These are phyloP conservation scores for Populus pruinosa DNA, from an alignment of 345 rosid genomes.

Conservation along the genomic window DNA sequence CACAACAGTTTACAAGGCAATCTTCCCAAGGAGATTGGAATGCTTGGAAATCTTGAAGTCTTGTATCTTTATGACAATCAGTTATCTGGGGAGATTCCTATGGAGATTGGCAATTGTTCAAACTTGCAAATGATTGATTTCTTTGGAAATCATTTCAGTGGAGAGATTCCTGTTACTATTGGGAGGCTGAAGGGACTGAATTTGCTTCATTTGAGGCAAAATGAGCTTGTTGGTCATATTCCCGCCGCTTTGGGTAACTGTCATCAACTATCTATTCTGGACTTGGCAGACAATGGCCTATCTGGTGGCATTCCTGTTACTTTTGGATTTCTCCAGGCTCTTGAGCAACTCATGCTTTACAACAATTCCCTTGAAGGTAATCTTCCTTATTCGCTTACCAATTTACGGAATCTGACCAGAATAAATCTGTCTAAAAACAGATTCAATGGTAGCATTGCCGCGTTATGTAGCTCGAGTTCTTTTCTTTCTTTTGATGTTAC, in stretches of 20 bases:
- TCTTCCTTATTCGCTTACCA: slow-evolving; percentile 58
- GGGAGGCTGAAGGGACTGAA: slow-evolving; percentile 56
- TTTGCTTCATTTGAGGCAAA: slow-evolving; percentile 79
- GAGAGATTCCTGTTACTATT: slow-evolving; percentile 59
- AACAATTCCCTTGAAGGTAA: slow-evolving; percentile 80
- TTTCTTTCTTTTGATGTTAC: slow-evolving; percentile 88
- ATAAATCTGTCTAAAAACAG: slow-evolving; percentile 73
- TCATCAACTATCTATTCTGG: slow-evolving; percentile 61
- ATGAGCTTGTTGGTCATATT: slow-evolving; percentile 58
- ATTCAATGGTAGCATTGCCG: slow-evolving; percentile 65
- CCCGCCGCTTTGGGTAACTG: slow-evolving; percentile 76
- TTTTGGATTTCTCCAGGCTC: slow-evolving; percentile 46
- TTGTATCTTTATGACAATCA: slow-evolving; percentile 74
- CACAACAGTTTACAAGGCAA: slow-evolving; percentile 70
- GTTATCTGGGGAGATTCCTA: slow-evolving; percentile 63
- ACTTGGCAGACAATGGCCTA: slow-evolving; percentile 79
- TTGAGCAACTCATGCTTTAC: slow-evolving; percentile 83
- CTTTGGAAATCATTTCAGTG: slow-evolving; percentile 69
- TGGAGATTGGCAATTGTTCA: slow-evolving; percentile 83
- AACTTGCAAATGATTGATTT: slow-evolving; percentile 68
- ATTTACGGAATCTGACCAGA: slow-evolving; percentile 69
- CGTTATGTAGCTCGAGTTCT: slow-evolving; percentile 56
- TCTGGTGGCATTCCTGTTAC: slow-evolving; percentile 62
- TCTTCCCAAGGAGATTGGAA: slow-evolving; percentile 62
- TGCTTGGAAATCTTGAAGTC: slow-evolving; percentile 51